These are phyloP conservation scores for Picocystis salinarum DNA, from an alignment of 139 green algal species.

Conservation along the genomic window DNA sequence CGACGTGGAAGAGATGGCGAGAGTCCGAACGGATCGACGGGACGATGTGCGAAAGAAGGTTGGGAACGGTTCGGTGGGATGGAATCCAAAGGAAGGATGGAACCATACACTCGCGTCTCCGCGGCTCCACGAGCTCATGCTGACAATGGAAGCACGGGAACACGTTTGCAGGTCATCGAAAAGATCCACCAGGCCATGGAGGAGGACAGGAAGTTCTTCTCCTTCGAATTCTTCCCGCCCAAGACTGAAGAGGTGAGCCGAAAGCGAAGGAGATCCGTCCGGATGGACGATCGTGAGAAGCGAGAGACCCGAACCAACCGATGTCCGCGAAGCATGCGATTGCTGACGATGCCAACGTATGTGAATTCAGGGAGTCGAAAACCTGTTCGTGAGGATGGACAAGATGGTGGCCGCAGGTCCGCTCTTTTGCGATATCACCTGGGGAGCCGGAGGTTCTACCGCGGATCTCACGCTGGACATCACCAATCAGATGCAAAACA, in stretches of 20 bases:
- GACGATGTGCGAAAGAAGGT: no score
- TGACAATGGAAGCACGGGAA: not conserved
- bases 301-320: no score
- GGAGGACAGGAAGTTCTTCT: conserved; percentile 62
- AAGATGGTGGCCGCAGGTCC: conserved; percentile 63
- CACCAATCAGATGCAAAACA: conserved; percentile 80
- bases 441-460: conserved; percentile 86
- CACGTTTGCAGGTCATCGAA: conserved; percentile 63
- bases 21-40: no score
- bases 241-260: conserved; percentile 61
- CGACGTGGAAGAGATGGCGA: no score
- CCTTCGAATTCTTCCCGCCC: conserved; percentile 93
- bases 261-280: no score
- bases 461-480: conserved; percentile 90
- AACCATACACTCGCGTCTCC: no score
- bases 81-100: no score
- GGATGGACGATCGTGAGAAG: no score
- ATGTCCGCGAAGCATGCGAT: no score
- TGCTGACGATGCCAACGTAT: no score
- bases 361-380: conserved; percentile 82
- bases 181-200: conserved; percentile 58
- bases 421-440: conserved; percentile 94
- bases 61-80: no score
- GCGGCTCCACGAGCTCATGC: no score
- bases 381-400: conserved; percentile 75